phyloP scores from a whole-genome alignment of 1,284 basidiomycete species.

The Cystobasidium slooffiae region DNA sequence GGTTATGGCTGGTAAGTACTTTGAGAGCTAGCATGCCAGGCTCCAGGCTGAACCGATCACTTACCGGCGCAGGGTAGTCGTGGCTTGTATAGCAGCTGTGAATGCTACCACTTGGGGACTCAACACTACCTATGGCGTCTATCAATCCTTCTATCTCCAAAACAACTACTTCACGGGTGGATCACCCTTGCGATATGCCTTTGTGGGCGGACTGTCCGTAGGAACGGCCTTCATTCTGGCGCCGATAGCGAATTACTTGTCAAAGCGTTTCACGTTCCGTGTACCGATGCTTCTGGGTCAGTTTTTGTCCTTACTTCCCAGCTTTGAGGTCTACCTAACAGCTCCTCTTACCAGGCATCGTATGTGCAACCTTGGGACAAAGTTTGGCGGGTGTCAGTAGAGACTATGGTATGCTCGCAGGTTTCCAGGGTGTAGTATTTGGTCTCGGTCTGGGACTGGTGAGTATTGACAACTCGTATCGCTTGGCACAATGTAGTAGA shows the following conservation, averaged over 20 bases:
- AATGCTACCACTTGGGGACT: slow-evolving; percentile 36
- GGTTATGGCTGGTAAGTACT: slow-evolving; percentile 28
- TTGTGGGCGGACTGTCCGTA: slow-evolving; percentile 59
- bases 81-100: slow-evolving; percentile 22
- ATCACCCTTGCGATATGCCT: slow-evolving; percentile 58
- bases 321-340: not conserved
- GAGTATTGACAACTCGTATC: not conserved
- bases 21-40: not conserved
- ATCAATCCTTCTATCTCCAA: slow-evolving; percentile 57
- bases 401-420: slow-evolving; percentile 29
- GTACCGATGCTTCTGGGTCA: slow-evolving; percentile 37
- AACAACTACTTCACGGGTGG: slow-evolving; percentile 58
- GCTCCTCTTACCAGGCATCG: slow-evolving; percentile 3
- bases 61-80: slow-evolving; percentile 14
- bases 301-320: not conserved
- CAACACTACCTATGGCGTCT: slow-evolving; percentile 55
- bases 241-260: slow-evolving; percentile 56
- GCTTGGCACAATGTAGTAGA: not conserved
- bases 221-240: slow-evolving; percentile 56
- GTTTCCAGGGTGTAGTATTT: slow-evolving; percentile 44
- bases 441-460: slow-evolving; percentile 42
- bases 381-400: slow-evolving; percentile 27
- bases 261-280: slow-evolving; percentile 28
- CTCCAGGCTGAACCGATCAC: slow-evolving; percentile 12
- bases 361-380: slow-evolving; percentile 27